Evolutionary conservation across 371 early-diverging fungal species (phyloP).

Genomic region (Mortierella sp.): DNA sequence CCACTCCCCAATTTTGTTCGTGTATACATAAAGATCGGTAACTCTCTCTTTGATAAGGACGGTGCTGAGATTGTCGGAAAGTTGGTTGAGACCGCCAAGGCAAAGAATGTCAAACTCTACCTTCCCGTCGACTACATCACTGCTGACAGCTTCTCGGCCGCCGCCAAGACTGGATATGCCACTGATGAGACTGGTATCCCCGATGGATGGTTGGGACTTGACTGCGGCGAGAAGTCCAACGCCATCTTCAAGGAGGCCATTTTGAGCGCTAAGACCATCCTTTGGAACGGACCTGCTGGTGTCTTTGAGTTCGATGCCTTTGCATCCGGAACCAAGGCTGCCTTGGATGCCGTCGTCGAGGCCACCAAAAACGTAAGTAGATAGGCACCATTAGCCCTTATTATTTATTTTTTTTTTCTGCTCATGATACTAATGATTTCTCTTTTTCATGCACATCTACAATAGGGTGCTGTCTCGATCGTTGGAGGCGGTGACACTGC

Average conservation of each 20-base stretch:
- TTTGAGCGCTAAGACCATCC: conserved; percentile 87
- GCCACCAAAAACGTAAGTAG: conserved; percentile 74
- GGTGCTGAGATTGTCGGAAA: conserved; percentile 89
- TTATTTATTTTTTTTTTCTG: not conserved
- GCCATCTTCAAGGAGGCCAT: conserved; percentile 82
- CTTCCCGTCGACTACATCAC: conserved; percentile 94
- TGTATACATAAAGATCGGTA: conserved; percentile 79
- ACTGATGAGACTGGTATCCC: conserved; percentile 93
- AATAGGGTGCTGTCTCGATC: conserved; percentile 51
- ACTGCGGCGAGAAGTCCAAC: conserved; percentile 92
- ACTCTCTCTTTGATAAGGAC: conserved; percentile 91
- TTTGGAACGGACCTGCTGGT: conserved; percentile 99
- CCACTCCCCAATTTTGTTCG: conserved; percentile 3
- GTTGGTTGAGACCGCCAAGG: conserved; percentile 89
- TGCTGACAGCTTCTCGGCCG: conserved; percentile 83
- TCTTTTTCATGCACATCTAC: not conserved
- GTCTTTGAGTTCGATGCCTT: conserved; percentile 98
- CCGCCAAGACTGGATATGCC: conserved; percentile 77
- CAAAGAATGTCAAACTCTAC: conserved; percentile 88
- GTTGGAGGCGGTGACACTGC: conserved; percentile 99
- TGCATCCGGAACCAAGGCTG: conserved; percentile 88
- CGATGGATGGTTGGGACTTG: conserved; percentile 94
- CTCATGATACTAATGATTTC: not conserved
- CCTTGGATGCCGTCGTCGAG: conserved; percentile 88
- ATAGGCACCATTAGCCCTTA: no score